These are phyloP conservation scores for Rubia occidens DNA, from an alignment of 305 asterid genomes.

Conservation along the genomic window DNA sequence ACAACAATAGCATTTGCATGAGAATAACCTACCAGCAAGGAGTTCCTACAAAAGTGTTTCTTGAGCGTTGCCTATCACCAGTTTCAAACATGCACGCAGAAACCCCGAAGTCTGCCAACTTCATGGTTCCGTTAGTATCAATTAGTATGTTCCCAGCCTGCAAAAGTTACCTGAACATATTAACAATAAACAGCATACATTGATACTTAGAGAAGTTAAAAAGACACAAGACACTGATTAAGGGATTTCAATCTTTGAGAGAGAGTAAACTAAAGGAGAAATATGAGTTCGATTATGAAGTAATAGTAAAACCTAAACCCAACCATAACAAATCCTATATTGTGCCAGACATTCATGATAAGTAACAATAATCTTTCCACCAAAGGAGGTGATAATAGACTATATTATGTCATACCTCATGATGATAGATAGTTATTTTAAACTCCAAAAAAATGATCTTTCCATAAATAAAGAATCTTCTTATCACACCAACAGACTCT, in stretches of 20 bases:
- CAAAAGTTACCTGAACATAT: conserved; percentile 13
- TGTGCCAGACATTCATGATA: not conserved
- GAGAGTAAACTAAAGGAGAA: not conserved
- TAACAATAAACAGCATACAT: not conserved
- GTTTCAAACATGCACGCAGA: conserved; percentile 90
- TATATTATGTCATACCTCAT: not conserved
- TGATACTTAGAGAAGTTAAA: not conserved
- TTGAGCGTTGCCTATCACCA: conserved; percentile 88
- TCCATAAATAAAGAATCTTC: not conserved
- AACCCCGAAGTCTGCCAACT: conserved; percentile 91
- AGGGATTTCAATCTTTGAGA: not conserved
- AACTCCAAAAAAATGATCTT: not conserved
- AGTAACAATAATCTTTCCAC: not conserved
- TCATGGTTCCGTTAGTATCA: conserved; percentile 64
- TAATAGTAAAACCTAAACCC: not conserved
- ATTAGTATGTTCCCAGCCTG: conserved; percentile 93
- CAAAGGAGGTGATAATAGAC: no score
- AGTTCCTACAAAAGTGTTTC: conserved; percentile 94
- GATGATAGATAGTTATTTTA: not conserved
- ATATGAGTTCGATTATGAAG: not conserved
- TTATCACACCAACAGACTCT: not conserved
- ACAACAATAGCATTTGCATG: not conserved
- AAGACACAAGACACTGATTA: not conserved
- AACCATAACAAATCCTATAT: not conserved
- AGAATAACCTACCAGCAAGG: conserved; percentile 75